Conservation (phyloP, 139 green algal species). For the Picochlorum sp. region DNA sequence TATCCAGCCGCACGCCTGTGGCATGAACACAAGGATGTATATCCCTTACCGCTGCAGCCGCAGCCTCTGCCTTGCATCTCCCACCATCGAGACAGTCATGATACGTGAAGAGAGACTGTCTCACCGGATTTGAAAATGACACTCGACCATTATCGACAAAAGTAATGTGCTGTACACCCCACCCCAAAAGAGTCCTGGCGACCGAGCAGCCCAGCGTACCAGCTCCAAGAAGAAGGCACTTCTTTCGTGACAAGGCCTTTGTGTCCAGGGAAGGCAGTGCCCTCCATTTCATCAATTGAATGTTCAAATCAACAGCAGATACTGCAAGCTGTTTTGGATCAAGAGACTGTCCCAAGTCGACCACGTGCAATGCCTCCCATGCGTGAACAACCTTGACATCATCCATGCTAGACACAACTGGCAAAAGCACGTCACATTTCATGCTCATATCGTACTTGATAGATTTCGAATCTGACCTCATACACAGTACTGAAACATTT, state of each 20-base stretch:
- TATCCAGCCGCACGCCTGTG: constrained; percentile 42
- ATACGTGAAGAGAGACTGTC: constrained; percentile 84
- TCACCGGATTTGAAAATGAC: constrained; percentile 80
- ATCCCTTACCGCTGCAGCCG: constrained; percentile 60
- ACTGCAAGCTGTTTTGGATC: constrained; percentile 58
- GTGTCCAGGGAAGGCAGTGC: constrained; percentile 71
- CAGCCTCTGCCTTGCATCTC: constrained; percentile 75
- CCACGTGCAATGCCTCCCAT: constrained; percentile 25
- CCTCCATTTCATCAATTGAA: constrained; percentile 94
- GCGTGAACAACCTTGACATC: background rate
- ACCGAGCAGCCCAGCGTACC: constrained; percentile 91
- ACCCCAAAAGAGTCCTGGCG: constrained; percentile 80
- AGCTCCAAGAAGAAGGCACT: constrained; percentile 85
- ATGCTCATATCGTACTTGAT: constrained; percentile 27
- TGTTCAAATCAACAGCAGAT: constrained; percentile 83
- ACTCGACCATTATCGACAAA: constrained; percentile 77
- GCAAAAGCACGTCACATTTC: constrained; percentile 39
- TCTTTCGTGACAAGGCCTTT: constrained; percentile 33
- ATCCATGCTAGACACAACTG: constrained; percentile 11
- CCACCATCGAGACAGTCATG: constrained; percentile 84
- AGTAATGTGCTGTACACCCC: constrained; percentile 81
- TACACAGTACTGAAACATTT: constrained; percentile 58
- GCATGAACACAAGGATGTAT: constrained; percentile 60
- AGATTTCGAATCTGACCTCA: constrained; percentile 38
- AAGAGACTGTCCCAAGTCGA: constrained; percentile 58